Conservation (phyloP, 1,284 basidiomycete species). For the Pholiota adiposa region DNA sequence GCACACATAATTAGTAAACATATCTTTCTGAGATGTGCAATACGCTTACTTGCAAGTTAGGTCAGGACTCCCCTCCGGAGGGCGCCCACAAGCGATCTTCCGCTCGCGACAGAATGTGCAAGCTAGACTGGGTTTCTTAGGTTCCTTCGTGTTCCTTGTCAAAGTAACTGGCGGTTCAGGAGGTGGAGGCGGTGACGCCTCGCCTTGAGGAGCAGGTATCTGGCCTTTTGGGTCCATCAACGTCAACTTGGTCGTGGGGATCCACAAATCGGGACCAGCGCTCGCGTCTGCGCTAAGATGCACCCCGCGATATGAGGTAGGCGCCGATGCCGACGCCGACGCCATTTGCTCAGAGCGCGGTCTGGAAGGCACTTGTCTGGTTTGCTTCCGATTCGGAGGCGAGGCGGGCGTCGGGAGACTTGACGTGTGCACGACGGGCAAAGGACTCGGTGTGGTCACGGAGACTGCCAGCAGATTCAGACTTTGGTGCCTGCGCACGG, state of each 20-base stretch:
- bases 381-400: too few species aligned
- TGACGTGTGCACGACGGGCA: too few species aligned
- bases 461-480: neutral
- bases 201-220: too few species aligned
- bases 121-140: constrained; percentile 33
- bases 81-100: constrained; percentile 41
- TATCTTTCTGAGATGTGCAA: neutral
- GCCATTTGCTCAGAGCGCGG: too few species aligned
- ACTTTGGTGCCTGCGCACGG: neutral
- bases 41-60: constrained; percentile 40
- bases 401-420: too few species aligned
- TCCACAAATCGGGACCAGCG: too few species aligned
- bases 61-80: constrained; percentile 29
- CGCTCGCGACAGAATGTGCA: constrained; percentile 41
- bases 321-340: too few species aligned
- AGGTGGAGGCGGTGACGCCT: too few species aligned
- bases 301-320: too few species aligned
- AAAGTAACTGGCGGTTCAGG: neutral
- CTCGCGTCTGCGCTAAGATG: neutral
- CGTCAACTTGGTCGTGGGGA: too few species aligned
- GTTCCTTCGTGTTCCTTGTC: constrained; percentile 20
- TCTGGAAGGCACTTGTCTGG: too few species aligned
- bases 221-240: too few species aligned
- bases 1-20: neutral
- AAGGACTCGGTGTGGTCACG: neutral